These are phyloP conservation scores for Panaeolus papilionaceus DNA, from an alignment of 768 basidiomycete genomes.

Conservation along the genomic window DNA sequence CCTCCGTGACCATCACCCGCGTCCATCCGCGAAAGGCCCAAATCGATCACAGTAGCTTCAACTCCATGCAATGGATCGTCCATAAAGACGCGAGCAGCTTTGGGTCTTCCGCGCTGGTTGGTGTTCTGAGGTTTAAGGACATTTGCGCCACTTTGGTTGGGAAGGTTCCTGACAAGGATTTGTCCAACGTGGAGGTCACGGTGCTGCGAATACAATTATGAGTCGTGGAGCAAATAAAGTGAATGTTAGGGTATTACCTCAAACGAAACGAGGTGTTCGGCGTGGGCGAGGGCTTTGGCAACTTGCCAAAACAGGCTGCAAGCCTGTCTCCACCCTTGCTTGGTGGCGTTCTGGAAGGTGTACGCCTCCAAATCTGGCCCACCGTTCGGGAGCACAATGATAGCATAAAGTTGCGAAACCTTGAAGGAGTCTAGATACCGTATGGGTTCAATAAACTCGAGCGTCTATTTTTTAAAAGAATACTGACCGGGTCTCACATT, in stretches of 20 bases:
- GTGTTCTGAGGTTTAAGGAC: constrained; percentile 40
- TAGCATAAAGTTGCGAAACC: constrained; percentile 81
- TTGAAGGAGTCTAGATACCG: constrained; percentile 68
- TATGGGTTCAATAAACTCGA: constrained; percentile 7
- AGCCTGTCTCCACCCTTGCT: constrained; percentile 84
- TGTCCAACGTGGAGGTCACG: constrained; percentile 99
- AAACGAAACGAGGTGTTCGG: constrained; percentile 82
- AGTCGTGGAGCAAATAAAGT: background rate
- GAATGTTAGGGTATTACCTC: constrained; percentile 63
- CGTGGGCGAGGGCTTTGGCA: constrained; percentile 73
- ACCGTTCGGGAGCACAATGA: constrained; percentile 90
- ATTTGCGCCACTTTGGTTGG: constrained; percentile 32
- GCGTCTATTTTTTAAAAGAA: constrained; percentile 16
- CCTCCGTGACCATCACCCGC: constrained; percentile 53
- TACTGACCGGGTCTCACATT: constrained; percentile 81
- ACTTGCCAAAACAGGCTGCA: constrained; percentile 93
- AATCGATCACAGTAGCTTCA: constrained; percentile 87
- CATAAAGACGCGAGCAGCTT: constrained; percentile 52
- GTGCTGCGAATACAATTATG: constrained; percentile 61
- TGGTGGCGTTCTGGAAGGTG: constrained; percentile 61
- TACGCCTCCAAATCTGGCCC: constrained; percentile 92
- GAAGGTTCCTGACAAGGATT: constrained; percentile 76
- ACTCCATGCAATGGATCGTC: constrained; percentile 73
- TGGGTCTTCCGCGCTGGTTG: constrained; percentile 36
- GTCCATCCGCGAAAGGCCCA: constrained; percentile 90